phyloP scores from a whole-genome alignment of 78 protist species.

The slime mould (Dictyostelium discoideum) region DNA sequence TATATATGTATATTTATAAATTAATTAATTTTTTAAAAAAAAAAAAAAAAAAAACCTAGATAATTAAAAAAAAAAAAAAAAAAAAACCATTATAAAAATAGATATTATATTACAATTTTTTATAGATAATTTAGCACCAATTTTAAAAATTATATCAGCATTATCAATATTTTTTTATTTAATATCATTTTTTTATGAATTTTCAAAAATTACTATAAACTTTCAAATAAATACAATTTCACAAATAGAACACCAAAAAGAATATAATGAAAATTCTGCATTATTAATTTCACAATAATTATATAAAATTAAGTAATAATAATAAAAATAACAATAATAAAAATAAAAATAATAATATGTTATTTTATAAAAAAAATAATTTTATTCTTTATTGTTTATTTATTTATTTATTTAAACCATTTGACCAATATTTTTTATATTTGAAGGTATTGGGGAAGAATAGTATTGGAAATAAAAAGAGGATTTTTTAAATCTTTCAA shows the following conservation, averaged over 20 bases:
- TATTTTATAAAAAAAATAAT: no score
- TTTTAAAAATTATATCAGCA: not conserved
- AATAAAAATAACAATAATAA: no score
- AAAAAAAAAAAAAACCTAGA: no score
- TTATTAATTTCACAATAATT: not conserved
- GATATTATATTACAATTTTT: not conserved
- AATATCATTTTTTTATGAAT: not conserved
- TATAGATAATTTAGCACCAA: not conserved
- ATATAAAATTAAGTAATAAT: no score
- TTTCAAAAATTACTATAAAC: not conserved
- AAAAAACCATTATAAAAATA: not conserved
- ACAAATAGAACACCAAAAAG: not conserved
- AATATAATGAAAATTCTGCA: not conserved
- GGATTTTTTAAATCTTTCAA: slow-evolving; percentile 65
- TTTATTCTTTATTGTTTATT: no score
- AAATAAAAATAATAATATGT: no score
- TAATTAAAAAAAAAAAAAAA: not conserved
- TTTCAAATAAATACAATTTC: not conserved
- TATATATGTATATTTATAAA: no score
- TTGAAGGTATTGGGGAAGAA: not conserved
- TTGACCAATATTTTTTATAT: slow-evolving; percentile 4
- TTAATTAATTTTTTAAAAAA: no score
- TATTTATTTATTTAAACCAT: not conserved
- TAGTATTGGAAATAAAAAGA: slow-evolving; percentile 1
- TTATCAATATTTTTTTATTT: not conserved